These are phyloP conservation scores for Epithele typhae DNA, from an alignment of 768 basidiomycete genomes.

Conservation along the genomic window DNA sequence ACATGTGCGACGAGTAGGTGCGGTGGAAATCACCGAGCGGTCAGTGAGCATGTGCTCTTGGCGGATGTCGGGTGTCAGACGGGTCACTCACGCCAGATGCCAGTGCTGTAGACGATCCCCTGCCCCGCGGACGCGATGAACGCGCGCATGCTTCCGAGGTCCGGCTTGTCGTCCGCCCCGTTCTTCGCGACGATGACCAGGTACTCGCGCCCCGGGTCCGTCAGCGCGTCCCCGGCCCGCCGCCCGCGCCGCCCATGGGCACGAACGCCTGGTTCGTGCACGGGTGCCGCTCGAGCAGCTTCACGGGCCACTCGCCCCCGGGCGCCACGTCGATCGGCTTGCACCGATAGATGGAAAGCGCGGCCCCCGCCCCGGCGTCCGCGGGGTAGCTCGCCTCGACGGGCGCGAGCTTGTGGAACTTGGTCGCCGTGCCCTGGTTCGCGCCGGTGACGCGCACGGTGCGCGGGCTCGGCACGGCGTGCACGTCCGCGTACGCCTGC, in stretches of 20 bases:
- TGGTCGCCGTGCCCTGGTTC: conserved; percentile 86
- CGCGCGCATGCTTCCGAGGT: conserved; percentile 68
- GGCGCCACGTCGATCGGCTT: conserved; percentile 48
- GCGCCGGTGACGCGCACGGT: conserved; percentile 72
- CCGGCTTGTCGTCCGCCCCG: conserved; percentile 71
- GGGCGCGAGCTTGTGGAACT: conserved; percentile 89
- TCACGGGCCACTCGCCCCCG: conserved; percentile 51
- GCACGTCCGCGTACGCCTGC: conserved; percentile 73
- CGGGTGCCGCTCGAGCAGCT: conserved; percentile 83
- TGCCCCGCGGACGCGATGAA: conserved; percentile 80
- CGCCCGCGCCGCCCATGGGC: conserved; percentile 71
- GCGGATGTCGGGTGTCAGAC: too few species aligned
- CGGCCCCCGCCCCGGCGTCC: conserved; percentile 51
- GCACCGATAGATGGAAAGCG: conserved; percentile 83
- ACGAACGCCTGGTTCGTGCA: conserved; percentile 92
- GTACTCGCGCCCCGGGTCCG: conserved; percentile 52
- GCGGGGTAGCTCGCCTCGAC: conserved; percentile 62
- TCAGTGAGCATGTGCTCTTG: too few species aligned
- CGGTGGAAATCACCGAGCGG: too few species aligned
- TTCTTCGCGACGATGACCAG: conserved; percentile 86
- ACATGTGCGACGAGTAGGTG: too few species aligned
- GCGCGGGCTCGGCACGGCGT: conserved; percentile 56
- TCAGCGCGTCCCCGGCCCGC: conserved; percentile 38
- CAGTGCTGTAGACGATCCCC: conserved; percentile 80
- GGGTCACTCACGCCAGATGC: conserved; percentile 94